Percentiles rank a stretch among this genome's conserved stretches.
These are phyloP conservation scores for Talaromyces sp. DNA, from an alignment of 2,329 filamentous ascomycete species.

Conservation along the genomic window DNA sequence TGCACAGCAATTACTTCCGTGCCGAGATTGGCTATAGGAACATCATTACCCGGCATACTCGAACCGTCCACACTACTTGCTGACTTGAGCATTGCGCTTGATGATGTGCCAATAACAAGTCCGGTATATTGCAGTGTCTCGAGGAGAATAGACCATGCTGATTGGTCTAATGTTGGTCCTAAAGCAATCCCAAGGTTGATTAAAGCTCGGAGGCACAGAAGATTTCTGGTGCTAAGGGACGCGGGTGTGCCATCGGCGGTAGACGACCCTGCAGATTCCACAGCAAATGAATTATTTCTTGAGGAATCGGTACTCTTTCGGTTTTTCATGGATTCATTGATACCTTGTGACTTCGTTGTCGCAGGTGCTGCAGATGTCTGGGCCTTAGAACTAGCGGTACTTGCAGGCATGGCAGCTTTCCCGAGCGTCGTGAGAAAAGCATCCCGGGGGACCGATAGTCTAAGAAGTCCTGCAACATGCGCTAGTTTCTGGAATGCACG, in stretches of 20 bases:
- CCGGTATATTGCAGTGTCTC: conserved; percentile 93
- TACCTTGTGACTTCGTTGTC: conserved; percentile 24
- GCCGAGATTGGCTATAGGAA: conserved; percentile 65
- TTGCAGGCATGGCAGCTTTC: conserved; percentile 88
- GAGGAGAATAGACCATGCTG: conserved; percentile 83
- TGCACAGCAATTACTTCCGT: conserved; percentile 86
- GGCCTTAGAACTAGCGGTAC: conserved; percentile 46
- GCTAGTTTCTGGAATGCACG: conserved; percentile 93
- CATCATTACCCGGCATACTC: conserved; percentile 45
- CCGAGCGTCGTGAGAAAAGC: conserved; percentile 92
- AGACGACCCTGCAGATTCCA: conserved; percentile 29
- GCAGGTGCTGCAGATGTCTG: conserved; percentile 17
- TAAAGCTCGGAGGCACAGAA: conserved; percentile 85
- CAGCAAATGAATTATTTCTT: conserved; percentile 24
- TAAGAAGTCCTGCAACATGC: conserved; percentile 87
- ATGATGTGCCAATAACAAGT: conserved; percentile 66
- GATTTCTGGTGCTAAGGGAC: conserved; percentile 80
- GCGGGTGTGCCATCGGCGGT: conserved; percentile 48
- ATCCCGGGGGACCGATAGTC: conserved; percentile 83
- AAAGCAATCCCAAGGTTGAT: conserved; percentile 95
- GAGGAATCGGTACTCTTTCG: conserved; percentile 31
- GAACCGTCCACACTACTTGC: conserved; percentile 32
- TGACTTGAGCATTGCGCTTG: conserved; percentile 33
- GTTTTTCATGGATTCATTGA: conserved; percentile 33
- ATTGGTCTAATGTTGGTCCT: conserved; percentile 78